Evolutionary conservation across 2,329 filamentous ascomycete genomes (phyloP), one percentile per base, ranked within the genome.

Genomic region (Fusarium nygamai): DNA sequence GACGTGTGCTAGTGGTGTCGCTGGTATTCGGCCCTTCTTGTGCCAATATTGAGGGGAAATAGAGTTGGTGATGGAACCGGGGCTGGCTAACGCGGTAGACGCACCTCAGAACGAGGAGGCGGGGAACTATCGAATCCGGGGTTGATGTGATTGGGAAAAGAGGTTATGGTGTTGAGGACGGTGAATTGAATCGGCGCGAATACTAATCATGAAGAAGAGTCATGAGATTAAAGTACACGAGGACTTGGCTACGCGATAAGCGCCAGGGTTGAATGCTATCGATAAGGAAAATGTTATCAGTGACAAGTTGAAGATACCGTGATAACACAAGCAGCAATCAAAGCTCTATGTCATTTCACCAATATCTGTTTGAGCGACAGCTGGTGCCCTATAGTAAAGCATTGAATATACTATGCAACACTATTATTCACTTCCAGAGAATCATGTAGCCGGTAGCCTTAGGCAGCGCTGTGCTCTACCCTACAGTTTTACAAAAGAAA

Each of bases 21-120:
- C n/a, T 33, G 47, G 31, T 13, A 70, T 70, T 70, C 67, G 67
- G 67, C 39, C 67, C 67, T 70, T 70, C 60, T 70, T 17, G n/a
- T 5, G n/a, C n/a, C 50, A 8, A 27, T 22, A 39, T 54, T 44
- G 59, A 65, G 67, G 66, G 66, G 66, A 60, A 70, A 70, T 70
- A 70, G 9, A 54, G 67, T 70, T 70, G 60, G 33, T 19, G 33
- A 46, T 43, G 36, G 7, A 12, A 11, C n/a, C 22, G 46, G 51
- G 66, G 64, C 8, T 29, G 36, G 43, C 38, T 65, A 47, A 70
- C 20, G 59, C 44, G 29, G 39, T 31, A 24, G 41, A 22, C 9
- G 4, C 36, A 41, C 14, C 14, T 6, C 24, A 58, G 13, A 65
- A 64, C 27, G 48, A 36, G 43, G 64, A 47, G 53, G 53, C 46